Base-by-base conservation (phyloP, 371 early-diverging fungal genomes). In the Haplosporangium sp. region DNA sequence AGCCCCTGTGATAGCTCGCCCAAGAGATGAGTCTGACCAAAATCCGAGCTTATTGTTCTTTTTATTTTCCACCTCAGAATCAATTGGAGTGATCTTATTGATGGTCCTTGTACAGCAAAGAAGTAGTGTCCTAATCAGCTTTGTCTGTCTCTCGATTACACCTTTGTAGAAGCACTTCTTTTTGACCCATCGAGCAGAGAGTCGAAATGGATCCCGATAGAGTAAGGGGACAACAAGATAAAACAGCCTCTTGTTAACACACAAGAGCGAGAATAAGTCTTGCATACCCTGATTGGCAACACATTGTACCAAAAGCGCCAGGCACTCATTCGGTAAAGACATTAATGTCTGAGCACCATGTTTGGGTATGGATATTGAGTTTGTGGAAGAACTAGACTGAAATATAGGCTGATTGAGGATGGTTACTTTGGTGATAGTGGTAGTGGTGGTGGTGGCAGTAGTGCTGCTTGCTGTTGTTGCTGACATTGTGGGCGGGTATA, bases 111-210 rank as follows among this genome's bases (percentile, higher is more conserved):
- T 75, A 48, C 75, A 75, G 66, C 75, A 75, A 19, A 69, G 64
- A n/a, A 75, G 62, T 27, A 75, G 70, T 1, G 75, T 75, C 56
- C 75, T 69, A 58, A 75, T 75, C 61, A 75, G 42, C 53, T 75
- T 75, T 53, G 75, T 75, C 52, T 75, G 75, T 20, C 75, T 61
- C 19, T 75, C 75, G 10, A 75, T 75, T 52, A 75, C 70, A 52
- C 69, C 75, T 27, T 69, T 69, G 67, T 75, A 75, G 34, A 65
- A 55, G 17, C 70, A 69, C n/a, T 67, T 61, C n/a, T 69, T 75
- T 68, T 70, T 69, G 42, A 75, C 69, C 65, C 69, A 60, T 5
- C 69, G 75, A 3, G 75, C 64, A 8, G 65, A 68, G 37, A 75
- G 66, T 9, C 69, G 66, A 56, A 75, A 75, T 6, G 75, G 75